Conservation (phyloP, 768 basidiomycete genomes). For the Phaeolepiota aurea region DNA sequence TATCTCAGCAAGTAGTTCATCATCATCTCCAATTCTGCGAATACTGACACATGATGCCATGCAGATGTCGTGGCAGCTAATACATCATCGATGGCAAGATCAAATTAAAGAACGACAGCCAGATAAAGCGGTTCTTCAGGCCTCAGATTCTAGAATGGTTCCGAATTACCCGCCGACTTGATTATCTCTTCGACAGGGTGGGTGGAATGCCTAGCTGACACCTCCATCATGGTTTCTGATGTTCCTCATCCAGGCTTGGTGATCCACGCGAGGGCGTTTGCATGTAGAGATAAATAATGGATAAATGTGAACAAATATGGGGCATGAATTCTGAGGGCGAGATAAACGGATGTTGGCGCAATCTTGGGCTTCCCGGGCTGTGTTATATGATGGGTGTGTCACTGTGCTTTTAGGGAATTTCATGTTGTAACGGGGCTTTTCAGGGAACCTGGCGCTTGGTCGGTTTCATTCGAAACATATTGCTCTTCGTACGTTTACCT, state of each 20-base stretch:
- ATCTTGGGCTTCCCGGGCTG: constrained; percentile 41
- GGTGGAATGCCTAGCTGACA: not conserved
- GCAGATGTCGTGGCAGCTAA: constrained; percentile 39
- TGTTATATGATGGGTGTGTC: constrained; percentile 53
- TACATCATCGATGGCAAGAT: constrained; percentile 60
- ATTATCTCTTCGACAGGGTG: constrained; percentile 55
- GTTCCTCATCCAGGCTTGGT: constrained; percentile 26
- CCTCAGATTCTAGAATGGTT: constrained; percentile 40
- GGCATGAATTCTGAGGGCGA: constrained; percentile 62
- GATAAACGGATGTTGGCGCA: constrained; percentile 43
- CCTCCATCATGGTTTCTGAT: not conserved
- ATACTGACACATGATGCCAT: not conserved
- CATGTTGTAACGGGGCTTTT: constrained; percentile 40
- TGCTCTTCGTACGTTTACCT: too few species aligned
- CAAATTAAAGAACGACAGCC: constrained; percentile 56
- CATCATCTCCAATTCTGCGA: not conserved
- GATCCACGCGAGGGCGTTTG: constrained; percentile 30
- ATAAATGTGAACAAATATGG: constrained; percentile 50
- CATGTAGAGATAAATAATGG: constrained; percentile 33
- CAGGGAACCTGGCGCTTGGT: constrained; percentile 40
- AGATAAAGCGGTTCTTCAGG: constrained; percentile 39
- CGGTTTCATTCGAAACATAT: constrained; percentile 51
- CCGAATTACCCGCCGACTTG: constrained; percentile 40
- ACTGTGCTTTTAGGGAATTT: not conserved
- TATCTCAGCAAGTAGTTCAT: not conserved